Evolutionary conservation across 768 basidiomycete species (phyloP).

Genomic region (Mrakia frigida): DNA sequence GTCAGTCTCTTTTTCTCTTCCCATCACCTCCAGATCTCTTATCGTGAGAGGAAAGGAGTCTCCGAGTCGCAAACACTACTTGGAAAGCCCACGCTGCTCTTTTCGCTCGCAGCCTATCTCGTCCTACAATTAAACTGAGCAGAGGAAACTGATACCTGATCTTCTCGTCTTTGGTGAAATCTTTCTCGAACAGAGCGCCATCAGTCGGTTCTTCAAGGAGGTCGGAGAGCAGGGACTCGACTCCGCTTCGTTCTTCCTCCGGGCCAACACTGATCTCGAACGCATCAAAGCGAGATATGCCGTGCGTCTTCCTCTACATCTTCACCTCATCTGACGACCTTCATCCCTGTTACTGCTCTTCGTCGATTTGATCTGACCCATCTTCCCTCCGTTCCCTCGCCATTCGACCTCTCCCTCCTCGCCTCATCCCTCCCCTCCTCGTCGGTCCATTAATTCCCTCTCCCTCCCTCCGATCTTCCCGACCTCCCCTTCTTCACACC

Average conservation of each 20-base stretch:
- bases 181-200: background rate
- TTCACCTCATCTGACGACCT: too few relatives aligned
- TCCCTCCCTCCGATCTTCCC: background rate
- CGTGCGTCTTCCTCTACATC: background rate
- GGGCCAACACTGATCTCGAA: background rate
- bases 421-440: background rate
- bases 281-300: background rate
- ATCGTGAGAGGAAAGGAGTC: background rate
- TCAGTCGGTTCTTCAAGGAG: background rate
- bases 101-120: background rate
- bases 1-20: background rate
- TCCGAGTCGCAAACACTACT: too few relatives aligned
- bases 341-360: too few relatives aligned
- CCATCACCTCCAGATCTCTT: background rate
- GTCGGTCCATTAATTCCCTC: background rate
- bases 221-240: background rate
- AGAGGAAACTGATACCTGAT: background rate
- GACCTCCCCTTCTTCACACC: background rate
- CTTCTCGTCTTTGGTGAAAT: too few relatives aligned
- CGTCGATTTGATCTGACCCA: too few relatives aligned
- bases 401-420: background rate
- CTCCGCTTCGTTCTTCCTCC: background rate
- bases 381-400: background rate
- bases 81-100: background rate
- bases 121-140: background rate